Conservation (phyloP, 495 filamentous ascomycete genomes). For the Terfezia claveryi region DNA sequence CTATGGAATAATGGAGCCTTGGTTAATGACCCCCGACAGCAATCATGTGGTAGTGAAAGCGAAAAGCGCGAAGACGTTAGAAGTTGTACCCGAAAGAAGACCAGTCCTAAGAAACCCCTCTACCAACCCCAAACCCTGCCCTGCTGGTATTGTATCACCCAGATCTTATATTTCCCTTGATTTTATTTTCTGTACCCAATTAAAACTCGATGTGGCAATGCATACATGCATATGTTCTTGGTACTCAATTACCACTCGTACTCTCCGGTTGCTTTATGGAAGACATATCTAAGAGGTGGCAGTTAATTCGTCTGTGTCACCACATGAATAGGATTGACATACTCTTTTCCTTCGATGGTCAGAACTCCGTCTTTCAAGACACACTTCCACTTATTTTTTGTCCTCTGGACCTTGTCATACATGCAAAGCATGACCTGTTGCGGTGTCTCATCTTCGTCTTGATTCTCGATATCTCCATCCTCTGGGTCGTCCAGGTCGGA, state of each 20-base stretch:
- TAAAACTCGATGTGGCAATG: no score
- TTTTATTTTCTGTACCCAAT: no score
- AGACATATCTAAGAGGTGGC: constrained; percentile 46
- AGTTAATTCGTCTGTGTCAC: constrained; percentile 7
- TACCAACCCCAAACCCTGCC: no score
- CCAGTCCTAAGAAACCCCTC: no score
- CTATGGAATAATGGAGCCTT: no score
- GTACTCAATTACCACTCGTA: constrained; percentile 67
- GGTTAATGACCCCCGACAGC: no score
- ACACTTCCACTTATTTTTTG: constrained; percentile 99
- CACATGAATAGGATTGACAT: constrained; percentile 11
- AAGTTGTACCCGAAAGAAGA: no score
- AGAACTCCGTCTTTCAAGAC: constrained; percentile 90
- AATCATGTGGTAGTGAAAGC: no score
- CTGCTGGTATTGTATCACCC: no score
- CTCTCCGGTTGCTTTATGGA: constrained; percentile 89
- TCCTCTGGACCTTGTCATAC: constrained; percentile 96
- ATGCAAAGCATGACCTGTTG: constrained; percentile 91
- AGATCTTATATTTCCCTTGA: no score
- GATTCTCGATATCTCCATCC: constrained; percentile 54
- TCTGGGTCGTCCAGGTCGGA: constrained; percentile 93
- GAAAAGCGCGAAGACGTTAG: no score
- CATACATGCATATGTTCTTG: no score
- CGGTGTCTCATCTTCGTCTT: constrained; percentile 54
- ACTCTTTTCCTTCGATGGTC: constrained; percentile 74